Conservation (phyloP, 176 grass and related monocot species). For the Ensete ventricosum region DNA sequence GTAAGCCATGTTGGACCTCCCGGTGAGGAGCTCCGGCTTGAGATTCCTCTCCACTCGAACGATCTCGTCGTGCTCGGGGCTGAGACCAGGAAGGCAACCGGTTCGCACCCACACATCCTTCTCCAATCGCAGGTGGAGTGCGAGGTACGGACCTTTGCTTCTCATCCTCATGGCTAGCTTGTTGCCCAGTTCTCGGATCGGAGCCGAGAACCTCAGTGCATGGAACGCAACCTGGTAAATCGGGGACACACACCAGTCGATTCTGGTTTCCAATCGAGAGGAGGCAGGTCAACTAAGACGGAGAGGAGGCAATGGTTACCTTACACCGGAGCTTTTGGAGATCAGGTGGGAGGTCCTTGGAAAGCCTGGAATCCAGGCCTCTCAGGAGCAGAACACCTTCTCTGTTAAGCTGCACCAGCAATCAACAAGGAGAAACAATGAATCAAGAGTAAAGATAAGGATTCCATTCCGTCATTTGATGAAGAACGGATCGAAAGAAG, state of each 20-base stretch:
- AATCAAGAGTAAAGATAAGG: background rate
- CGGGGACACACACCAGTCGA: background rate
- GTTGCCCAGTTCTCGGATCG: slow-evolving; percentile 27
- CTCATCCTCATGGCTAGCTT: slow-evolving; percentile 33
- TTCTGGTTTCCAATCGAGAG: background rate
- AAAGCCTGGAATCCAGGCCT: slow-evolving; percentile 30
- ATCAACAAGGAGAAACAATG: background rate
- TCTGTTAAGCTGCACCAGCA: slow-evolving; percentile 32
- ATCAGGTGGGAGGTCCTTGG: slow-evolving; percentile 17
- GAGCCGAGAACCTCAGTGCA: slow-evolving; percentile 30
- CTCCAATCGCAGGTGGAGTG: slow-evolving; percentile 41
- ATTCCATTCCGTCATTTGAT: background rate
- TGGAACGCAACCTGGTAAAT: slow-evolving; percentile 37
- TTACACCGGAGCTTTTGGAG: slow-evolving; percentile 23
- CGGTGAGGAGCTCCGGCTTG: slow-evolving; percentile 42
- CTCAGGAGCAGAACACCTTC: slow-evolving; percentile 45
- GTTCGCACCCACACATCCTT: slow-evolving; percentile 53
- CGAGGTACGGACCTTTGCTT: slow-evolving; percentile 37
- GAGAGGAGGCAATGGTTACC: slow-evolving; percentile 2
- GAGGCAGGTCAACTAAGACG: no score
- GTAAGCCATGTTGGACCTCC: slow-evolving; percentile 41
- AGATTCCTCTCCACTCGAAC: slow-evolving; percentile 30
- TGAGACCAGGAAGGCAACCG: slow-evolving; percentile 33
- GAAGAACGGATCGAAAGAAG: background rate
- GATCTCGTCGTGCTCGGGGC: slow-evolving; percentile 20